Evolutionary conservation across 2,329 filamentous ascomycete species (phyloP).

Genomic region (Sporothrix sp.): DNA sequence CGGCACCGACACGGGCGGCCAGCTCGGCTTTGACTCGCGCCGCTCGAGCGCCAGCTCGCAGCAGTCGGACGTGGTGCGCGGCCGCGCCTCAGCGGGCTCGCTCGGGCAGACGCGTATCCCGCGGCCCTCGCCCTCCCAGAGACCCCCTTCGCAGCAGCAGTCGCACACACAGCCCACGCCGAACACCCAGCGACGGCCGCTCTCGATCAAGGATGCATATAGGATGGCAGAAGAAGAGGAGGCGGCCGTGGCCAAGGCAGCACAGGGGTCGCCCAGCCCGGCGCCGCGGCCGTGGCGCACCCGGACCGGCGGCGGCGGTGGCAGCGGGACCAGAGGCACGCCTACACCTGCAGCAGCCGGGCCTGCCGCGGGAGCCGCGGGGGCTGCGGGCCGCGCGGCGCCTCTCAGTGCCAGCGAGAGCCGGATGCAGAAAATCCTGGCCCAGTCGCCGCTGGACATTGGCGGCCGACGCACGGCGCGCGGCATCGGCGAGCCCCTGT

Average conservation of each 20-base stretch:
- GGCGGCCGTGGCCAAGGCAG: conserved; percentile 16
- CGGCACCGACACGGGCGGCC: conserved; percentile 1
- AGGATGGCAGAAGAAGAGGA: conserved; percentile 28
- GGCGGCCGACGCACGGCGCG: conserved; percentile 18
- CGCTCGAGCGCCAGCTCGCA: conserved; percentile 20
- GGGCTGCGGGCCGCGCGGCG: not conserved
- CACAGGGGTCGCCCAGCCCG: conserved; percentile 38
- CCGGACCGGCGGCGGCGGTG: conserved; percentile 24
- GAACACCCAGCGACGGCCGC: conserved; percentile 22
- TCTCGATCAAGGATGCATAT: conserved; percentile 36
- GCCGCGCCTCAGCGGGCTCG: conserved; percentile 1
- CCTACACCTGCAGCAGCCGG: conserved; percentile 15
- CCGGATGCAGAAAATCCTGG: conserved; percentile 19
- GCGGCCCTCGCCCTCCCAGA: conserved; percentile 21
- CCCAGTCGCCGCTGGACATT: conserved; percentile 20
- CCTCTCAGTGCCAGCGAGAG: conserved; percentile 14
- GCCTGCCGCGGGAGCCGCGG: not conserved
- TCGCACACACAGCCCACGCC: not conserved
- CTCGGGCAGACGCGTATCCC: conserved; percentile 23
- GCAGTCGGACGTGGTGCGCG: conserved; percentile 16
- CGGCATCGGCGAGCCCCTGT: conserved; percentile 13
- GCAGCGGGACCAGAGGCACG: not conserved
- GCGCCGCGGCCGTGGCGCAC: conserved; percentile 37
- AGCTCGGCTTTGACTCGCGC: conserved; percentile 11
- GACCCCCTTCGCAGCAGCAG: not conserved